Evolutionary conservation across 2,329 filamentous ascomycete genomes (phyloP), one percentile per base, ranked within the genome.

Genomic region (Diatrype stigma): DNA sequence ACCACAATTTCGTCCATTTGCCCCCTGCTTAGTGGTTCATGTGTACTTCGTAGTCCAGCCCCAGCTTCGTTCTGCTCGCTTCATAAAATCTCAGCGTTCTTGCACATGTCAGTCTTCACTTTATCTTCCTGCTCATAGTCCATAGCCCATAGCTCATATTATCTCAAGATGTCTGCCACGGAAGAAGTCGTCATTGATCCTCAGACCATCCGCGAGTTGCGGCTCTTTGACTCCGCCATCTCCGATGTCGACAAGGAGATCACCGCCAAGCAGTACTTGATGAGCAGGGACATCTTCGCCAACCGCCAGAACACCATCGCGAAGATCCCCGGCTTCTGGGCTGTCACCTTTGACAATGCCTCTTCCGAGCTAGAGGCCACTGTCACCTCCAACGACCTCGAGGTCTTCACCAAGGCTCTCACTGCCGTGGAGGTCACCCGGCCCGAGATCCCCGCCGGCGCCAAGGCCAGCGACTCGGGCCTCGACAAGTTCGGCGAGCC

Each of bases 261-360:
- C 47, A 62, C 63, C 11, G 63, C 62, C 28, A 66, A 66, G 60
- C 60, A 65, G 56, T 64, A 62, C 51, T 56, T 67, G 32, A 61
- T 65, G 63, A 60, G 57, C 44, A 55, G 56, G 47, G 56, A 60
- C 56, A 63, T 67, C 56, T 87, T 83, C 70, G 71, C 76, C 45
- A 81, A 82, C 64, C 85, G 85, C 64, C 74, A 78, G 59, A 70
- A 73, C 38, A 71, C 85, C 52, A 76, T 86, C 56, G 66, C 73
- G 52, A 73, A 76, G 57, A 82, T 87, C 62, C 76, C 76, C 46
- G 76, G 81, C 67, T 89, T 89, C 77, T 89, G 86, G 85, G 73
- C 82, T 40, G 79, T 85, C 46, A 84, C 87, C 35, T 77, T 89
- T 66, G 80, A 86, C 63, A 79, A 82, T 64, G 64, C 65, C 47